Evolutionary conservation across 2,329 filamentous ascomycete genomes (phyloP).

Genomic region (Hymenoscyphus salicellus): DNA sequence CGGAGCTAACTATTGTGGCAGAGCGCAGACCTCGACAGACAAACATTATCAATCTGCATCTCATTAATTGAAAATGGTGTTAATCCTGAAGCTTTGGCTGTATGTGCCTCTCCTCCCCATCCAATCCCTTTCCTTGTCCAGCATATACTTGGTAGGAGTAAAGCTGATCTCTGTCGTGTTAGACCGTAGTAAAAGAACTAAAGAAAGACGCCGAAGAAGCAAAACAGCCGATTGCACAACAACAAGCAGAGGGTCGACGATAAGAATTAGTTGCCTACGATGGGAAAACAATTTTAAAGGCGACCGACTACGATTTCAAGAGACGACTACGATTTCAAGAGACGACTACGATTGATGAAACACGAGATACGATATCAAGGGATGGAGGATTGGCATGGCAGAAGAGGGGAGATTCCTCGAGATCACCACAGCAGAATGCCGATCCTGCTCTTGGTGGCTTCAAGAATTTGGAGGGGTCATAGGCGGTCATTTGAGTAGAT

Average conservation of each 20-base stretch:
- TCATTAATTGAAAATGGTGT: conserved; percentile 97
- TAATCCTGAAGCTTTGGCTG: conserved; percentile 90
- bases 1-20: conserved; percentile 44
- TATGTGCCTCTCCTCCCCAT: conserved; percentile 46
- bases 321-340: no score
- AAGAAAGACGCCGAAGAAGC: conserved; percentile 34
- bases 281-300: neutral
- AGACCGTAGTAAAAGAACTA: conserved; percentile 36
- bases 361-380: no score
- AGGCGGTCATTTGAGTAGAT: no score
- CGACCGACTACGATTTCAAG: no score
- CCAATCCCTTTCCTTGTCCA: neutral
- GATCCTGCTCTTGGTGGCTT: no score
- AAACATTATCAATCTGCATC: conserved; percentile 89
- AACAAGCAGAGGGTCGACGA: neutral
- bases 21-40: conserved; percentile 92
- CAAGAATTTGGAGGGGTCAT: no score
- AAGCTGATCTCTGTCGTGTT: conserved; percentile 12
- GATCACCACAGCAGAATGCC: no score
- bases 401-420: no score
- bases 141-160: neutral
- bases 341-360: no score
- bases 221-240: conserved; percentile 10
- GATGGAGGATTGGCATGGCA: no score
- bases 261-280: neutral